Evolutionary conservation across 2,329 filamentous ascomycete species (phyloP).

Genomic region (Pyricularia sp.): DNA sequence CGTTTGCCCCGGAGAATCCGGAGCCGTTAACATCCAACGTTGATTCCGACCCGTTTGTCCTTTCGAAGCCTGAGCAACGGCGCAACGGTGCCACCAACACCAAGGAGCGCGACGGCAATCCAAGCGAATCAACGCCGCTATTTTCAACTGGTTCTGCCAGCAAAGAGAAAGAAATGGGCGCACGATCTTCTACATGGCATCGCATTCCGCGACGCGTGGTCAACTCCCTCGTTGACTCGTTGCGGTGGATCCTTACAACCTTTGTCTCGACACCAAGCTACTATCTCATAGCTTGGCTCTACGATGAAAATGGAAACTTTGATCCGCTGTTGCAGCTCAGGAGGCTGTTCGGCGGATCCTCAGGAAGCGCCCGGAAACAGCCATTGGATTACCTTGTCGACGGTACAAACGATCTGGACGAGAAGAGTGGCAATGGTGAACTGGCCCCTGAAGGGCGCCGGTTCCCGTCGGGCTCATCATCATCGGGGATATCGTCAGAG

Average conservation of each 20-base stretch:
- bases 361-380: slow-evolving; percentile 38
- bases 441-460: slow-evolving; percentile 11
- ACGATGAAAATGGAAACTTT: slow-evolving; percentile 70
- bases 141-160: slow-evolving; percentile 28
- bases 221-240: slow-evolving; percentile 61
- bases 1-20: neutral
- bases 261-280: slow-evolving; percentile 65
- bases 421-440: slow-evolving; percentile 19
- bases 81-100: neutral
- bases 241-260: slow-evolving; percentile 70
- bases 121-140: slow-evolving; percentile 55
- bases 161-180: slow-evolving; percentile 19
- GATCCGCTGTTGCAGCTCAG: slow-evolving; percentile 66
- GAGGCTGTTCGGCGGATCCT: slow-evolving; percentile 46
- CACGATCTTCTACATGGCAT: slow-evolving; percentile 39
- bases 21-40: neutral
- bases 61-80: neutral
- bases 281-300: slow-evolving; percentile 76
- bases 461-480: slow-evolving; percentile 39
- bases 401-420: slow-evolving; percentile 18
- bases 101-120: neutral
- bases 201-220: slow-evolving; percentile 60
- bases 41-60: neutral
- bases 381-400: slow-evolving; percentile 24
- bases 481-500: slow-evolving; percentile 62